These are phyloP conservation scores for Neolentinus lepideus DNA, from an alignment of 1,284 basidiomycete genomes.

Conservation along the genomic window DNA sequence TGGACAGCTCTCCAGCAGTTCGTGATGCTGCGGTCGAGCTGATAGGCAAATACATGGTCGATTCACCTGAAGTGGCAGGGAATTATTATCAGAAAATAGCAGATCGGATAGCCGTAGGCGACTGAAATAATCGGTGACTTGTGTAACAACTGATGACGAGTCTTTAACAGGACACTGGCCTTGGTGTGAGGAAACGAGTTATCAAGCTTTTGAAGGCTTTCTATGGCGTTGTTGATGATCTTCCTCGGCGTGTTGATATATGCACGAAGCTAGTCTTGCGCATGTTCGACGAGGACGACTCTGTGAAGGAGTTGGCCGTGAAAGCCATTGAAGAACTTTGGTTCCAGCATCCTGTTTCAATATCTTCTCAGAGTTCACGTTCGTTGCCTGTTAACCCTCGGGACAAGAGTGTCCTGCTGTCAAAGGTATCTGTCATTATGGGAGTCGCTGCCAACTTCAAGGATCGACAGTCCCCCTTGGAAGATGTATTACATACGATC, in stretches of 20 bases:
- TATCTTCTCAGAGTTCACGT: constrained; percentile 24
- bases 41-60: constrained; percentile 91
- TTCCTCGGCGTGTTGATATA: constrained; percentile 68
- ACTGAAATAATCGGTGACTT: background rate
- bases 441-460: constrained; percentile 76
- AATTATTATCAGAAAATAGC: constrained; percentile 85
- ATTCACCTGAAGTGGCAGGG: constrained; percentile 75
- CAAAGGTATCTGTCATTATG: constrained; percentile 76
- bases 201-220: constrained; percentile 88
- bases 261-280: constrained; percentile 78
- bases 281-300: constrained; percentile 89
- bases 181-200: constrained; percentile 90
- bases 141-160: constrained; percentile 3
- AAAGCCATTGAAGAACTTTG: constrained; percentile 88
- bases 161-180: constrained; percentile 71
- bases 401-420: constrained; percentile 46
- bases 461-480: constrained; percentile 78
- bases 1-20: constrained; percentile 88
- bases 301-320: constrained; percentile 85
- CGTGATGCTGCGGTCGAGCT: constrained; percentile 94
- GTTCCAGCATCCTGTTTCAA: constrained; percentile 45
- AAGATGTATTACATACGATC: constrained; percentile 79
- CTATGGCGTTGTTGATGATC: constrained; percentile 59
- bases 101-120: constrained; percentile 77
- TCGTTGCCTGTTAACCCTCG: constrained; percentile 15